Conservation (phyloP, 371 early-diverging fungal genomes). For the Mucor indicus region DNA sequence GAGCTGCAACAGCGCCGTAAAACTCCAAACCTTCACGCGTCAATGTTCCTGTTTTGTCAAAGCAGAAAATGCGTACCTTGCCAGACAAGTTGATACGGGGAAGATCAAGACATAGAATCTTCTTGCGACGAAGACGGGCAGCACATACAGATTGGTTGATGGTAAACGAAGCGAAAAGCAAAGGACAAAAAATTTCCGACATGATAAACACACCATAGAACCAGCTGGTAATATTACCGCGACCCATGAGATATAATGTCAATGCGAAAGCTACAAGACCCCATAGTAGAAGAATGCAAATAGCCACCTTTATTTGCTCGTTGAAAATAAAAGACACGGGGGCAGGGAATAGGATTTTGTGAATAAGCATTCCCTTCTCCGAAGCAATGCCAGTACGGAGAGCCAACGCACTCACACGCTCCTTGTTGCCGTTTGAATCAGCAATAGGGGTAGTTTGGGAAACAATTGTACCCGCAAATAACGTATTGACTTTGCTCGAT, state of each 20-base stretch:
- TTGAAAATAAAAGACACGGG: constrained; percentile 63
- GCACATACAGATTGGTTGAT: constrained; percentile 68
- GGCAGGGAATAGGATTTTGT: constrained; percentile 67
- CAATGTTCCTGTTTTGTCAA: constrained; percentile 83
- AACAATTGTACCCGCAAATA: constrained; percentile 60
- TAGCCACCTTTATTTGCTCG: constrained; percentile 68
- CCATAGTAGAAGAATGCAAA: constrained; percentile 55
- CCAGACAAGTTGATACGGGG: constrained; percentile 81
- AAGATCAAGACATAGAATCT: constrained; percentile 66
- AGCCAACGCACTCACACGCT: constrained; percentile 45
- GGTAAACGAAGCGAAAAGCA: constrained; percentile 67
- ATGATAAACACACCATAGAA: constrained; percentile 49
- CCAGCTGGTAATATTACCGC: constrained; percentile 18
- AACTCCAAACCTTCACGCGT: constrained; percentile 75
- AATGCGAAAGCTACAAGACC: constrained; percentile 53
- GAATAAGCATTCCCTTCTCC: constrained; percentile 69
- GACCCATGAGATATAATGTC: constrained; percentile 18
- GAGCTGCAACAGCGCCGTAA: constrained; percentile 21
- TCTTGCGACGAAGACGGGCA: constrained; percentile 50
- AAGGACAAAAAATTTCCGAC: constrained; percentile 57
- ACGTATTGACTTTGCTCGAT: constrained; percentile 43
- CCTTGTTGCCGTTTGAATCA: constrained; percentile 14
- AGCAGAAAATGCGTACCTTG: constrained; percentile 82
- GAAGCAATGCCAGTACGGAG: constrained; percentile 73
- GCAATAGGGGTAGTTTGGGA: constrained; percentile 27